Conservation (phyloP, 148 eudicot species). For the Bassia scoparia region DNA sequence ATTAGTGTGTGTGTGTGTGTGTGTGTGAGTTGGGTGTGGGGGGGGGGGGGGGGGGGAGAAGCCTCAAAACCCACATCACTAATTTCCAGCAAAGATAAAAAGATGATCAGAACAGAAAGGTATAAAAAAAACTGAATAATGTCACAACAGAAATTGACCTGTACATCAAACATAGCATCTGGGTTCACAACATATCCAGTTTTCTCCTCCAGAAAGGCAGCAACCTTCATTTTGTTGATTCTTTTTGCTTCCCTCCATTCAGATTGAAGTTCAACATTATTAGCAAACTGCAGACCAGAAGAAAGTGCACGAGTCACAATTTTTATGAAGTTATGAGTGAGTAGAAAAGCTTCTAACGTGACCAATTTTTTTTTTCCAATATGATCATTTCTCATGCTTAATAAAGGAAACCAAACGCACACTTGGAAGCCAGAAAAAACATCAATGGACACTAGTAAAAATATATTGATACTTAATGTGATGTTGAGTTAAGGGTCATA, state of each 20-base stretch:
- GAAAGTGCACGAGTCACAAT: background rate
- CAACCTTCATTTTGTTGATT: slow-evolving; percentile 75
- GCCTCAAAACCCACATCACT: background rate
- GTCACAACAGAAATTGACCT: slow-evolving; percentile 40
- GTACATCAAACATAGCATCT: slow-evolving; percentile 95
- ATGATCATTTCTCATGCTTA: too few species aligned
- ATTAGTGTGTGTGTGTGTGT: too few species aligned
- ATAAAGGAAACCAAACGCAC: too few species aligned
- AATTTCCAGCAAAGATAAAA: background rate
- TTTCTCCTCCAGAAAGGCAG: slow-evolving; percentile 57
- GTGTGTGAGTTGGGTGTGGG: too few species aligned
- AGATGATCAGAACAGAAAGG: background rate
- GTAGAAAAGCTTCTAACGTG: too few species aligned
- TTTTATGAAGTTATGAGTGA: too few species aligned
- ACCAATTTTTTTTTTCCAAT: too few species aligned
- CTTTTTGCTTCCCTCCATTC: slow-evolving; percentile 90
- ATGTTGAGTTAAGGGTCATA: too few species aligned
- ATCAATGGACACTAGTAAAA: too few species aligned
- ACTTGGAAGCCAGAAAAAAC: too few species aligned
- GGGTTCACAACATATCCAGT: slow-evolving; percentile 83
- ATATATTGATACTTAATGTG: too few species aligned
- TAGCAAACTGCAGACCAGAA: slow-evolving; percentile 56
- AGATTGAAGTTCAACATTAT: slow-evolving; percentile 67
- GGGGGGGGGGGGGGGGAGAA: too few species aligned
- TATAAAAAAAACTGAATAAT: background rate